Percentiles rank a stretch among this genome's conserved stretches.
phyloP scores from a whole-genome alignment of 371 early-diverging fungal species.

The Circinella minor region DNA sequence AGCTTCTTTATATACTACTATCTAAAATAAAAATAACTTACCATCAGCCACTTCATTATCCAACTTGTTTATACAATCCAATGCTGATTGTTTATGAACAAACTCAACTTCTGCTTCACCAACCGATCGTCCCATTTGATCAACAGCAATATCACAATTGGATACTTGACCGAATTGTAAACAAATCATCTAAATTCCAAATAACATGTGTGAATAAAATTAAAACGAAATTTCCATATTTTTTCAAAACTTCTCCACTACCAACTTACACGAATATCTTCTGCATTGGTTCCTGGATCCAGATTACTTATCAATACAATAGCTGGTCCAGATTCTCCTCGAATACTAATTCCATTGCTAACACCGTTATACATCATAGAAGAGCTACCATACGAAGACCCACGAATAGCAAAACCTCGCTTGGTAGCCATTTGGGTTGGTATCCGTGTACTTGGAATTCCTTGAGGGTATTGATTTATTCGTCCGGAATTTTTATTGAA shows the following conservation, averaged over 20 bases:
- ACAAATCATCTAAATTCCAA: slow-evolving; percentile 31
- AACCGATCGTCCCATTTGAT: slow-evolving; percentile 44
- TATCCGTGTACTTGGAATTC: not conserved
- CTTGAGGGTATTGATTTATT: not conserved
- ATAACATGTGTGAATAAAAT: not conserved
- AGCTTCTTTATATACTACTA: too few species aligned
- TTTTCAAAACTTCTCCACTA: too few species aligned
- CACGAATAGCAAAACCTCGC: slow-evolving; percentile 13
- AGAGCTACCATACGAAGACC: slow-evolving; percentile 6
- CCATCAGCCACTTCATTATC: slow-evolving; percentile 53
- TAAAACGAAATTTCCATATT: not conserved
- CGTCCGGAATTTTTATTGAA: not conserved
- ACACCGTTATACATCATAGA: not conserved
- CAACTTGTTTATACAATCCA: slow-evolving; percentile 45
- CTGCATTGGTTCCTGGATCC: slow-evolving; percentile 57
- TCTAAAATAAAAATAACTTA: slow-evolving; percentile 12
- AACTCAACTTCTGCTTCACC: slow-evolving; percentile 58
- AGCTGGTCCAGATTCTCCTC: slow-evolving; percentile 59
- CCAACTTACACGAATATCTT: slow-evolving; percentile 57
- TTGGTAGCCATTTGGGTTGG: not conserved
- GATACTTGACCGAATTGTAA: slow-evolving; percentile 44
- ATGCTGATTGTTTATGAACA: slow-evolving; percentile 36
- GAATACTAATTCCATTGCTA: slow-evolving; percentile 27
- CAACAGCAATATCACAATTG: slow-evolving; percentile 40
- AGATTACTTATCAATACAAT: slow-evolving; percentile 58